Evolutionary conservation across 2,329 filamentous ascomycete species (phyloP).

Genomic region (Phoma sp.): DNA sequence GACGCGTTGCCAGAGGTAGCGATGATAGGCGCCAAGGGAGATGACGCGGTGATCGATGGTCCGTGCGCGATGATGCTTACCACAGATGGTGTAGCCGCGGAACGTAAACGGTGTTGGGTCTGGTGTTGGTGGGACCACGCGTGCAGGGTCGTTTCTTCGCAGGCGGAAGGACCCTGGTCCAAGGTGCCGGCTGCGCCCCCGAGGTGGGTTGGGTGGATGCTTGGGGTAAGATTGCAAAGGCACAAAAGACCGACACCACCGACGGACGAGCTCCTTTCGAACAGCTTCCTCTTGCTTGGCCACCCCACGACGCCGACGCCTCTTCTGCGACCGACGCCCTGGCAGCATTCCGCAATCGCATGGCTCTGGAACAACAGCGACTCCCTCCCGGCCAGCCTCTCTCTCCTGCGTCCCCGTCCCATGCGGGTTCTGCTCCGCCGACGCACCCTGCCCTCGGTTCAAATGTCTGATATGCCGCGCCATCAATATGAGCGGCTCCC

Average conservation of each 20-base stretch:
- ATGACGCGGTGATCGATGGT: not conserved
- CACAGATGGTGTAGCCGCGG: not conserved
- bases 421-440: conserved; percentile 12
- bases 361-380: not conserved
- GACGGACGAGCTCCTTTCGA: not conserved
- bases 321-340: not conserved
- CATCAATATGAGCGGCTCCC: conserved; percentile 47
- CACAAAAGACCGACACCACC: conserved; percentile 6
- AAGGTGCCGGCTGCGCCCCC: conserved; percentile 8
- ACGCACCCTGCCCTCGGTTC: conserved; percentile 2
- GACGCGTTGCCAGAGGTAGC: not conserved
- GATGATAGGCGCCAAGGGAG: conserved; percentile 2
- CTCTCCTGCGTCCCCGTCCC: not conserved
- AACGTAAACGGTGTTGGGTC: not conserved
- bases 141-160: conserved; percentile 5
- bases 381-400: not conserved
- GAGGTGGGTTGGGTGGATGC: conserved; percentile 4
- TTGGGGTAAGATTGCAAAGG: conserved; percentile 17
- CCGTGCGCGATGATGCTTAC: conserved; percentile 3
- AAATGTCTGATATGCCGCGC: conserved; percentile 29
- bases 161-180: conserved; percentile 15
- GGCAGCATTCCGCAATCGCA: not conserved
- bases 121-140: conserved; percentile 5
- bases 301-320: not conserved
- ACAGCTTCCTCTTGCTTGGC: not conserved